Base-by-base conservation (phyloP, 257 asterid species). In the Linderniella brevidens region DNA sequence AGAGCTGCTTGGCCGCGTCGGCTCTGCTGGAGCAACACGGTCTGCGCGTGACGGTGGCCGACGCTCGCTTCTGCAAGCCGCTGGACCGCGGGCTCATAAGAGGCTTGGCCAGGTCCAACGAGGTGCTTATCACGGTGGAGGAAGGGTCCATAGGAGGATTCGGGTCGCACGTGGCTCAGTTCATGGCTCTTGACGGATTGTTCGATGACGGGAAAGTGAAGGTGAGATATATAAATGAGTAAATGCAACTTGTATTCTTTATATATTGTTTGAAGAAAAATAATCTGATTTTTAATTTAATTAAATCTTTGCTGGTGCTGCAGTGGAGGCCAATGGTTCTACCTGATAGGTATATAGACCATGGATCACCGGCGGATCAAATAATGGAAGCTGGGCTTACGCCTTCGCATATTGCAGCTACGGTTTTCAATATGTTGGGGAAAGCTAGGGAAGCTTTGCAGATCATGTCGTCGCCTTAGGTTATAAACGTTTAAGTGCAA, bases 251-350 rank as follows among this genome's bases (percentile, higher is more conserved):
- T 25, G 6, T 25, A 2, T 25, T 25, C 32, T 25, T 25, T 25
- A 6, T 25, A 25, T 25, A 25, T 25, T 2, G 32, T 25, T 25
- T 25, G 32, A 25, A 25, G 3, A 25, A n/a, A n/a, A n/a, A n/a
- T n/a, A n/a, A n/a, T n/a, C n/a, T n/a, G n/a, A n/a, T n/a, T n/a
- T n/a, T n/a, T n/a, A n/a, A n/a, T n/a, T n/a, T n/a, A n/a, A n/a
- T n/a, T n/a, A n/a, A n/a, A n/a, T n/a, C n/a, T n/a, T n/a, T n/a
- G n/a, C n/a, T n/a, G n/a, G n/a, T n/a, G n/a, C n/a, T 71, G 71
- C 81, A 81, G 96, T 88, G 98, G 98, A 80, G 96, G 68, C 98
- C 98, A 0, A n/a, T 81, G 70, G 96, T 84, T 55, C 93, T 88
- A 48, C 98, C 94, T 0, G 98, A 88, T 66, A 72, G 82, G 19